phyloP scores from a whole-genome alignment of 768 basidiomycete species.

The Podaxis pistillaris region DNA sequence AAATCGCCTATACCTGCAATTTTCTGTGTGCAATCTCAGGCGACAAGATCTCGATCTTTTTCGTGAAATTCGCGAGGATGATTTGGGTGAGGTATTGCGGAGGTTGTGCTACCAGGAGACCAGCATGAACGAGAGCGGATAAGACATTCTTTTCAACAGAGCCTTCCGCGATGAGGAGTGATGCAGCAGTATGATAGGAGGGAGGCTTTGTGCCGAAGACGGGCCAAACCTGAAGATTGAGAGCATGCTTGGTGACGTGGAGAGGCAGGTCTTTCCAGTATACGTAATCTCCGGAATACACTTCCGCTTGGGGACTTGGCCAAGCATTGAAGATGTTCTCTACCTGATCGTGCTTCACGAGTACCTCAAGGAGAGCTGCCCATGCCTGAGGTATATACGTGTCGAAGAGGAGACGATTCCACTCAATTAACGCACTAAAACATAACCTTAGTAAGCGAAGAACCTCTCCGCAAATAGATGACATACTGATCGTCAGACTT shows the following conservation, averaged over 20 bases:
- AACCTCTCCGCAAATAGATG: neutral
- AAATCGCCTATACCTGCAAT: neutral
- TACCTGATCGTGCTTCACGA: slow-evolving; percentile 23
- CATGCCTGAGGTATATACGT: slow-evolving; percentile 45
- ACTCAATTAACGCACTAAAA: slow-evolving; percentile 41
- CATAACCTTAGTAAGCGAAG: neutral
- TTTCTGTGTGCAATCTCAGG: neutral
- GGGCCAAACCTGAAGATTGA: slow-evolving; percentile 36
- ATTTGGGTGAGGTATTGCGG: slow-evolving; percentile 34
- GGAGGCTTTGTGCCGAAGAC: slow-evolving; percentile 18
- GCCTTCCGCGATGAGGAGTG: slow-evolving; percentile 25
- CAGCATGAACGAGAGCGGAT: slow-evolving; percentile 28
- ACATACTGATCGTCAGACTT: slow-evolving; percentile 42
- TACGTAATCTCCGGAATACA: slow-evolving; percentile 36
- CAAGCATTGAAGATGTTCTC: slow-evolving; percentile 36
- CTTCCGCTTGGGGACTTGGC: slow-evolving; percentile 32
- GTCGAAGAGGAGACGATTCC: slow-evolving; percentile 47
- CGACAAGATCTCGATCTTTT: neutral
- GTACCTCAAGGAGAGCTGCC: slow-evolving; percentile 31
- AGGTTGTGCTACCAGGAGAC: slow-evolving; percentile 33
- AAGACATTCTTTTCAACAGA: slow-evolving; percentile 20
- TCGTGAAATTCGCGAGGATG: slow-evolving; percentile 13
- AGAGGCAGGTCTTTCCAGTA: slow-evolving; percentile 38
- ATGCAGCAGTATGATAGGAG: slow-evolving; percentile 6
- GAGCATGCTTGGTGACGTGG: slow-evolving; percentile 26